phyloP scores from a whole-genome alignment of 345 rosid genomes.

The Gossypium sturtianum region DNA sequence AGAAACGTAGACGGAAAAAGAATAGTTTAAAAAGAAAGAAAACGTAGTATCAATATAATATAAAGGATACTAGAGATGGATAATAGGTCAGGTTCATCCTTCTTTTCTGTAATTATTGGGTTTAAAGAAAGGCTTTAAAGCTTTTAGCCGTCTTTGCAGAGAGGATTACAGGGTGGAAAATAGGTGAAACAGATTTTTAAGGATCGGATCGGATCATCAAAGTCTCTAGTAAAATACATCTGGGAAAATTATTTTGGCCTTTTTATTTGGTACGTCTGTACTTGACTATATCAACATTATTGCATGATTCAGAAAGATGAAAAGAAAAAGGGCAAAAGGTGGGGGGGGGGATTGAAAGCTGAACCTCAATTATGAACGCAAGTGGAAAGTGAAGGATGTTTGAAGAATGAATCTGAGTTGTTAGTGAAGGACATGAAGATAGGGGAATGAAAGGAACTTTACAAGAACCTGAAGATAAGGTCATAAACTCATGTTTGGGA shows the following conservation, averaged over 20 bases:
- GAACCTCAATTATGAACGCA: background rate
- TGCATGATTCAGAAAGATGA: background rate
- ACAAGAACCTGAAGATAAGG: background rate
- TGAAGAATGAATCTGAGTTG: background rate
- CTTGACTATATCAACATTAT: background rate
- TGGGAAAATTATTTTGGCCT: background rate
- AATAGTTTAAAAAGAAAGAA: background rate
- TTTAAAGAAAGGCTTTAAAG: background rate
- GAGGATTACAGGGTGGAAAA: slow-evolving; percentile 26
- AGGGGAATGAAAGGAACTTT: slow-evolving; percentile 1
- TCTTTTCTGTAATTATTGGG: slow-evolving; percentile 9
- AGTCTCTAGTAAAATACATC: background rate
- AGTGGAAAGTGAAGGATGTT: background rate
- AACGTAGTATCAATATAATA: background rate
- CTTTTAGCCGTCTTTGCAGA: slow-evolving; percentile 22
- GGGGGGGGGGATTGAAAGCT: background rate
- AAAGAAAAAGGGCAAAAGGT: background rate
- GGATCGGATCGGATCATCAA: background rate
- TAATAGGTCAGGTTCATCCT: slow-evolving; percentile 28
- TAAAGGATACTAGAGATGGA: background rate
- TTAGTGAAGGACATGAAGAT: background rate
- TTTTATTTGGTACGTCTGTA: background rate
- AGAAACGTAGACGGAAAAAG: slow-evolving; percentile 9
- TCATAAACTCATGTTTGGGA: background rate
- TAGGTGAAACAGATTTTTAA: background rate